These are phyloP conservation scores for Neophaeococcomyces mojaviensis DNA, from an alignment of 2,329 filamentous ascomycete genomes.

Conservation along the genomic window DNA sequence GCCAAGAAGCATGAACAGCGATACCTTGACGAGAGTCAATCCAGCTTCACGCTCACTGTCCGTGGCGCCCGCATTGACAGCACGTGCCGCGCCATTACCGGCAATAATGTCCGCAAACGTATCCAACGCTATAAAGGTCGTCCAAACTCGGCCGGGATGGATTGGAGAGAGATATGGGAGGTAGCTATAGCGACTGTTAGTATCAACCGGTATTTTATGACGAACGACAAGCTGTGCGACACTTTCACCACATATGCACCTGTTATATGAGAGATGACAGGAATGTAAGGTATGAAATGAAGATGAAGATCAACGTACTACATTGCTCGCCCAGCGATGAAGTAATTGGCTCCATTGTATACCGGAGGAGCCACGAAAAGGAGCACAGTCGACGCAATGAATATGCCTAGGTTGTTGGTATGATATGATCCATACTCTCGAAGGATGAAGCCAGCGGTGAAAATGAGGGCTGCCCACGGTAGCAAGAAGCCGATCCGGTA, in stretches of 20 bases:
- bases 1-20: slow-evolving; percentile 44
- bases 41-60: slow-evolving; percentile 34
- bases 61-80: slow-evolving; percentile 23
- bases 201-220: no score
- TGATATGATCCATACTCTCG: slow-evolving; percentile 31
- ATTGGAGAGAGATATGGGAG: slow-evolving; percentile 43
- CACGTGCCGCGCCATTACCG: slow-evolving; percentile 35
- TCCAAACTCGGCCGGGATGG: slow-evolving; percentile 52
- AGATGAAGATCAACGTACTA: no score
- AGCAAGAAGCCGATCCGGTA: slow-evolving; percentile 36
- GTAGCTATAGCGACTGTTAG: slow-evolving; percentile 19
- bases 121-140: slow-evolving; percentile 49
- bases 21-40: slow-evolving; percentile 41
- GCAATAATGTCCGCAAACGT: slow-evolving; percentile 42
- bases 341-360: slow-evolving; percentile 42
- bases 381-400: slow-evolving; percentile 33
- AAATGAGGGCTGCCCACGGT: slow-evolving; percentile 36
- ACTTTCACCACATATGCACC: no score
- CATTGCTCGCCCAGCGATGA: slow-evolving; percentile 18
- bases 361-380: slow-evolving; percentile 35
- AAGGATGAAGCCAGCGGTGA: slow-evolving; percentile 32
- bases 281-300: no score
- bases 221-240: no score
- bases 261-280: no score
- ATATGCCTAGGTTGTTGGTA: slow-evolving; percentile 31